Evolutionary conservation across 1,284 basidiomycete genomes (phyloP), one percentile per base, ranked within the genome.

Genomic region (Cerioporus squamosus): DNA sequence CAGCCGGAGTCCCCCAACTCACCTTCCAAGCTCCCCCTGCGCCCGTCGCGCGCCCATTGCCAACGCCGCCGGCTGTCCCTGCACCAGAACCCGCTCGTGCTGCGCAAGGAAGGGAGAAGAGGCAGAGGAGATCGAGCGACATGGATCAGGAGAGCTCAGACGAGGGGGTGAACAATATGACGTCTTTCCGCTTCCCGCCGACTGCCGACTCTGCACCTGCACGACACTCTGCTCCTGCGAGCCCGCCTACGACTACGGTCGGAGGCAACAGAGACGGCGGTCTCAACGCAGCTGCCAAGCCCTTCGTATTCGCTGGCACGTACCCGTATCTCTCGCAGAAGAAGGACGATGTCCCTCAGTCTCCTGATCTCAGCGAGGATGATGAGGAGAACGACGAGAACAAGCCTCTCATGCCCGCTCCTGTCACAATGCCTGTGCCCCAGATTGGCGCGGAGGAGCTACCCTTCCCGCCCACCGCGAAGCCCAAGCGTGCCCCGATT

Each of bases 131-230:
- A 29, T 84, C 84, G 14, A 57, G 56, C 46, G 64, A 49, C 14
- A 62, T 65, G 38, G 61, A 79, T 29, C 85, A 80, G 64, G 80
- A 76, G 10, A 79, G 85, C 26, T 75, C 77, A 22, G 80, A 84
- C 22, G 75, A 75, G 39, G 77, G 73, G 6, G 72, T 70, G 15
- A 76, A 75, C 65, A 84, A 80, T 22, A 87, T 92, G 82, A 68
- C 79, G 7, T 88, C 89, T 8, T 92, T 91, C 81, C 85, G 84
- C 66, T 92, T 92, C 81, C 90, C 88, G 43, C 70, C 79, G 20
- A 70, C 79, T 38, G 69, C 77, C 36, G 80, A 83, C n/a, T 78
- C 82, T n/a, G 74, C 76, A 49, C 79, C 75, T 48, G 74, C 80
- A 38, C 79, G 79, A 46, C 82, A 79, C 44, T 78, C 77, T 29